Evolutionary conservation across 306 rosid genomes (phyloP).

Genomic region (Leucaena leucocephala): DNA sequence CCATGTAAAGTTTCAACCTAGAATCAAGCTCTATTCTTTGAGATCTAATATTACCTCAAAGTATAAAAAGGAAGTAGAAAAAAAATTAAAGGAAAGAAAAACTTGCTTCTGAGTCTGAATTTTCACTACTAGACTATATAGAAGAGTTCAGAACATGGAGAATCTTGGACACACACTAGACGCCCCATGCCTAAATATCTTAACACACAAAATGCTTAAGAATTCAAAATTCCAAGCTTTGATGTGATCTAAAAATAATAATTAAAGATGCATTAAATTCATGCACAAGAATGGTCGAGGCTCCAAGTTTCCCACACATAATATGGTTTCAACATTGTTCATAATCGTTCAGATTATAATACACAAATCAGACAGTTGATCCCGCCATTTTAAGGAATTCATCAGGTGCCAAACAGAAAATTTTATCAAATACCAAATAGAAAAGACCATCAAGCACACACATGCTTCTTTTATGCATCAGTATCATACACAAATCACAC

Average conservation of each 20-base stretch:
- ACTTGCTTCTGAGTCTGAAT: neutral
- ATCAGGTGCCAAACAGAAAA: neutral
- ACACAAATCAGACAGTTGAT: neutral
- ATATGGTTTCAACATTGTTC: neutral
- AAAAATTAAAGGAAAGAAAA: neutral
- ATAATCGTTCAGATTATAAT: neutral
- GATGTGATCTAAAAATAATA: neutral
- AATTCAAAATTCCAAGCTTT: constrained; percentile 11
- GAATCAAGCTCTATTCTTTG: constrained; percentile 17
- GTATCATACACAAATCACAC: neutral
- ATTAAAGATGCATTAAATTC: neutral
- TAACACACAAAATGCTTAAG: neutral
- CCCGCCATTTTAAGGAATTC: neutral
- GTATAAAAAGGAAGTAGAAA: neutral
- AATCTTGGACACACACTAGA: neutral
- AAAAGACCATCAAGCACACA: too few relatives aligned
- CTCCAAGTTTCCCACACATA: neutral
- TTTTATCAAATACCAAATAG: neutral
- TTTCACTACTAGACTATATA: neutral
- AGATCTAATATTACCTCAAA: neutral
- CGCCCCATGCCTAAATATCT: neutral
- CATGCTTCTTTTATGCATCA: too few relatives aligned
- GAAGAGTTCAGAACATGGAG: neutral
- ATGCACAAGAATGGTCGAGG: neutral
- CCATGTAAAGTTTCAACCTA: constrained; percentile 1